Evolutionary conservation across 2,329 filamentous ascomycete genomes (phyloP), one percentile per base, ranked within the genome.

Genomic region (Colletotrichum salicis): DNA sequence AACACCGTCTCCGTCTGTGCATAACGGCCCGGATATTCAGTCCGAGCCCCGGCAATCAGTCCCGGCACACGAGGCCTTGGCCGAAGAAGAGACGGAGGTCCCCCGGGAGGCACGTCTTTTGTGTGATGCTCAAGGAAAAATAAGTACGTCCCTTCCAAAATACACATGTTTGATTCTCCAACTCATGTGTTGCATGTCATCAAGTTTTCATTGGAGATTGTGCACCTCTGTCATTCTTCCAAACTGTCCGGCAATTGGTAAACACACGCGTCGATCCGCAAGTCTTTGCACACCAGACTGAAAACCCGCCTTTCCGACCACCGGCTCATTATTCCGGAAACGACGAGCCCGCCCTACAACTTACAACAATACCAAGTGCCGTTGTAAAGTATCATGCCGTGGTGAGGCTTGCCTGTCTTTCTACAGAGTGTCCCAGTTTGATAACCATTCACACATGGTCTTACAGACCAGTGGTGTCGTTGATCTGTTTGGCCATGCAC

Each of bases 191-290:
- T 52, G 24, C 15, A 13, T 15, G 10, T 22, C 33, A 33, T 27
- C 19, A 33, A 74, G 73, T 87, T 35, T 89, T 89, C 75, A 86
- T 89, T 29, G 87, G 87, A 5, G 87, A 89, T 75, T 89, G 87
- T 73, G 87, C 87, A 5, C 87, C 87, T 0, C 78, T 89, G 24
- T 89, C 87, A 0, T 86, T 89, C 72, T 89, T 89, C 74, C 86
- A 88, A 73, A 88, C 86, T 0, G 84, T 89, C 7, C 82, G 87
- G 2, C 84, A 87, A 74, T 82, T 89, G 22, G 86, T 89, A 27
- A 87, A 84, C 0, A 83, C 81, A 0, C 79, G 83, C 6, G 83
- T 88, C 41, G 86, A 86, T 22, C 80, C 83, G 13, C 80, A 85
- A 58, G 86, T 86, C 1, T 88, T 89, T 71, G 84, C 86, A 1